These are phyloP conservation scores for Populus simonii DNA, from an alignment of 345 rosid species.

Conservation along the genomic window DNA sequence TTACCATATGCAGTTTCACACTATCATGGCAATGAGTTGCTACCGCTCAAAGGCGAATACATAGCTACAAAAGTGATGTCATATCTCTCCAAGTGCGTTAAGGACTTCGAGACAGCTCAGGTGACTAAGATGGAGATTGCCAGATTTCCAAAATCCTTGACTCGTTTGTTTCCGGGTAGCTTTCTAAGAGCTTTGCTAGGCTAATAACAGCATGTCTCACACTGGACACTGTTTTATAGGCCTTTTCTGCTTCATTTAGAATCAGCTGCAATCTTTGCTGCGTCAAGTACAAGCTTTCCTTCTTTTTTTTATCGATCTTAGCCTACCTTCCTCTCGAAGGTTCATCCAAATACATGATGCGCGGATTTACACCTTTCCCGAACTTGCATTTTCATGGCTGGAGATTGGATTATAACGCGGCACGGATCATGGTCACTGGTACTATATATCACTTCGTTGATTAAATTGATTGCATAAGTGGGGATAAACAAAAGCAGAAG, in stretches of 20 bases:
- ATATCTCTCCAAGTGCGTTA: constrained; percentile 41
- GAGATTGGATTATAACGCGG: constrained; percentile 58
- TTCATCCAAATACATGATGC: constrained; percentile 62
- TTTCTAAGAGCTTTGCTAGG: not conserved
- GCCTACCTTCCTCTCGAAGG: constrained; percentile 25
- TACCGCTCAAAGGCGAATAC: constrained; percentile 33
- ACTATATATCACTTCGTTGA: not conserved
- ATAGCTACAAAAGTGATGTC: constrained; percentile 36
- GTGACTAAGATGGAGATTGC: constrained; percentile 39
- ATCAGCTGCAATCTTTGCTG: no score
- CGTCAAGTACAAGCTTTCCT: not conserved
- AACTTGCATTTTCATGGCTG: constrained; percentile 59
- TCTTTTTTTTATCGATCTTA: not conserved
- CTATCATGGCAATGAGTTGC: constrained; percentile 9
- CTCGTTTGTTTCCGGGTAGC: constrained; percentile 63
- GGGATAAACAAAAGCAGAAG: not conserved
- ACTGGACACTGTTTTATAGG: not conserved
- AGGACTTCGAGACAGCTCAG: constrained; percentile 35
- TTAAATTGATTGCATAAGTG: not conserved
- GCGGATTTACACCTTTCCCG: constrained; percentile 46
- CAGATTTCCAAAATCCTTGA: constrained; percentile 44
- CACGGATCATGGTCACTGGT: constrained; percentile 75
- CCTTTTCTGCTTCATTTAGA: not conserved
- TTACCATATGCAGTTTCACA: constrained; percentile 40
- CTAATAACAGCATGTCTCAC: not conserved